Evolutionary conservation across 352 stramenopile genomes (phyloP).

Genomic region (Thalassiosira sp.): DNA sequence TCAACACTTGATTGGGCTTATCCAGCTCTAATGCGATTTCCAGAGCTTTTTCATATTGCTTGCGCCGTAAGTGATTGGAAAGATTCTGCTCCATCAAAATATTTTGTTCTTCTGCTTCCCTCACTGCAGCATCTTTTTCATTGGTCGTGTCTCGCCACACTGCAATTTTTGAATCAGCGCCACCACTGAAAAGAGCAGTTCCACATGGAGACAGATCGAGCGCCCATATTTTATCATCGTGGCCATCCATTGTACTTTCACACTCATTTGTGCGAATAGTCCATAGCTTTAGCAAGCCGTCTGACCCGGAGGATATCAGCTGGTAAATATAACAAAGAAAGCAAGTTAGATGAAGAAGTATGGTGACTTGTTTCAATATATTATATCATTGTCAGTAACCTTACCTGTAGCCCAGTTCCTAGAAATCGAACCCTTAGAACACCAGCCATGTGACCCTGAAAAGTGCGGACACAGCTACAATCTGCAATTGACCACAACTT

Average conservation of each 20-base stretch:
- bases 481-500: slow-evolving; percentile 96
- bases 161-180: slow-evolving; percentile 93
- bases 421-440: slow-evolving; percentile 78
- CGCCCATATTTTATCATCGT: slow-evolving; percentile 97
- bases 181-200: slow-evolving; percentile 90
- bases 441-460: slow-evolving; percentile 88
- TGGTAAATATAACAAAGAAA: slow-evolving; percentile 87
- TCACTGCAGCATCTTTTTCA: slow-evolving; percentile 86
- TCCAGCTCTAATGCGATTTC: slow-evolving; percentile 89
- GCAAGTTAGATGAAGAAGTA: slow-evolving; percentile 89
- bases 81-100: slow-evolving; percentile 94
- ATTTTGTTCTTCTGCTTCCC: slow-evolving; percentile 88
- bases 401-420: slow-evolving; percentile 62
- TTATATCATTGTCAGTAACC: slow-evolving; percentile 1
- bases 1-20: slow-evolving; percentile 92
- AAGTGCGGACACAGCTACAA: slow-evolving; percentile 95
- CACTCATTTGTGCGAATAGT: slow-evolving; percentile 98
- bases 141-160: slow-evolving; percentile 94
- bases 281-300: slow-evolving; percentile 97
- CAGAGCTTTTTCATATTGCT: slow-evolving; percentile 86
- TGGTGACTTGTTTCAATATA: slow-evolving; percentile 72
- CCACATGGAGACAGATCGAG: slow-evolving; percentile 88
- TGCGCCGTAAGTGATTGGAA: slow-evolving; percentile 90
- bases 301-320: slow-evolving; percentile 92
- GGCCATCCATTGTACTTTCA: slow-evolving; percentile 94